Base-by-base conservation (phyloP, 192 early-diverging fungal genomes). In the Diversispora eburnea region DNA sequence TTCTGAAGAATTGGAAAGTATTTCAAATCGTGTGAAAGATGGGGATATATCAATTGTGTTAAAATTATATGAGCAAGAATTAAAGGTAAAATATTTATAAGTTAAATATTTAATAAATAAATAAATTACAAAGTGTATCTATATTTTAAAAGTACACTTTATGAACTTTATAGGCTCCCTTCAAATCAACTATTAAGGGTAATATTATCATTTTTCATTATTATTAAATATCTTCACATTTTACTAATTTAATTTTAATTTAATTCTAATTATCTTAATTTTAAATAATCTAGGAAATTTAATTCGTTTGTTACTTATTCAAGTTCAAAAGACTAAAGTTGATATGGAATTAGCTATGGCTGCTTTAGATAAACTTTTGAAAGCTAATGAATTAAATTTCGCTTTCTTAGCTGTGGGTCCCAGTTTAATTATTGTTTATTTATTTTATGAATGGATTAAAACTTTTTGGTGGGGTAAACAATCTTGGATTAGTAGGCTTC, bases 371-470 rank as follows among this genome's bases (percentile, higher is more conserved):
- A 95, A 96, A 75, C 86, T 98, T 22, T 87, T 98, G 61, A 90
- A 90, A 70, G 89, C 96, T 0, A 98, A 98, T 78, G 96, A 98
- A 76, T 88, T 98, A 69, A 98, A 98, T 70, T 98, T 98, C 86
- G 88, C 93, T 9, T 89, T 98, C 66, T 76, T 98, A 64, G 93
- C 91, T 2, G 84, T 92, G 1, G 84, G 91, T 3, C 93, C 93
- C 4, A 87, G 92, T 49, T 81, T 92, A 6, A 43, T 89, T 56
- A 70, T 90, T 4, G 75, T 87, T 1, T 90, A 86, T 79, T 79
- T 80, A 10, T 76, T 83, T 39, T 81, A 74, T 1, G 61, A 62
- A 5, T 72, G 70, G 70, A 17, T 83, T 82, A 52, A 83, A 22
- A 77, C 77, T 61, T 69, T 20, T 13, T 75, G 65, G 47, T 81